These are phyloP conservation scores for Leishmania mexicana DNA, from an alignment of 208 protist species.

Conservation along the genomic window DNA sequence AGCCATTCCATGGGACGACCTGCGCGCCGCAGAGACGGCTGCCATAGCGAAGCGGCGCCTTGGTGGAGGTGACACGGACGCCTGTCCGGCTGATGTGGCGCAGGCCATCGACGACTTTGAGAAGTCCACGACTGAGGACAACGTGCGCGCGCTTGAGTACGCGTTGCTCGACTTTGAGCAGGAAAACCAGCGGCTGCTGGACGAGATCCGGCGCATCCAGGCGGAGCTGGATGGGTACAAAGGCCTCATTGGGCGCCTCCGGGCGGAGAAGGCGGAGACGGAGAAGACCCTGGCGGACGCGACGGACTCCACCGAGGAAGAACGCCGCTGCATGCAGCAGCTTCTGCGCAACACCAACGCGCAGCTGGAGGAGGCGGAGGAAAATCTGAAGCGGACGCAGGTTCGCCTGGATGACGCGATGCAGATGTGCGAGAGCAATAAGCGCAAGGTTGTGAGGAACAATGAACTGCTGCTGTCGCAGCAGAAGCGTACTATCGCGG, in stretches of 20 bases:
- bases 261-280: slow-evolving; percentile 45
- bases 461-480: slow-evolving; percentile 54
- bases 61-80: slow-evolving; percentile 16
- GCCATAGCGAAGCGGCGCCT: slow-evolving; percentile 47
- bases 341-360: slow-evolving; percentile 41
- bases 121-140: slow-evolving; percentile 55
- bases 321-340: slow-evolving; percentile 36
- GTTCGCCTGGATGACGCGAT: slow-evolving; percentile 34
- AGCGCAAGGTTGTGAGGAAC: slow-evolving; percentile 47
- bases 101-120: slow-evolving; percentile 53
- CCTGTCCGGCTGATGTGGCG: slow-evolving; percentile 22
- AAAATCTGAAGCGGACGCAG: slow-evolving; percentile 32
- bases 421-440: slow-evolving; percentile 37
- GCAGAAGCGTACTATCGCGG: slow-evolving; percentile 49
- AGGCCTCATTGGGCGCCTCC: slow-evolving; percentile 55
- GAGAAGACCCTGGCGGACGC: slow-evolving; percentile 37
- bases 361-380: slow-evolving; percentile 46
- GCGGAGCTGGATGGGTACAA: slow-evolving; percentile 42
- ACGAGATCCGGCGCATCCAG: slow-evolving; percentile 45
- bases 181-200: slow-evolving; percentile 60
- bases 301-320: slow-evolving; percentile 39
- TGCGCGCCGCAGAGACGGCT: slow-evolving; percentile 50
- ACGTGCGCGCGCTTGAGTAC: slow-evolving; percentile 57
- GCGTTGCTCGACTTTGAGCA: slow-evolving; percentile 56
- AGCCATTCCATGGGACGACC: slow-evolving; percentile 50